Percentiles rank a stretch among this genome's conserved stretches.
These are phyloP conservation scores for Aschersonia sp. DNA, from an alignment of 2,329 filamentous ascomycete genomes.

Conservation along the genomic window DNA sequence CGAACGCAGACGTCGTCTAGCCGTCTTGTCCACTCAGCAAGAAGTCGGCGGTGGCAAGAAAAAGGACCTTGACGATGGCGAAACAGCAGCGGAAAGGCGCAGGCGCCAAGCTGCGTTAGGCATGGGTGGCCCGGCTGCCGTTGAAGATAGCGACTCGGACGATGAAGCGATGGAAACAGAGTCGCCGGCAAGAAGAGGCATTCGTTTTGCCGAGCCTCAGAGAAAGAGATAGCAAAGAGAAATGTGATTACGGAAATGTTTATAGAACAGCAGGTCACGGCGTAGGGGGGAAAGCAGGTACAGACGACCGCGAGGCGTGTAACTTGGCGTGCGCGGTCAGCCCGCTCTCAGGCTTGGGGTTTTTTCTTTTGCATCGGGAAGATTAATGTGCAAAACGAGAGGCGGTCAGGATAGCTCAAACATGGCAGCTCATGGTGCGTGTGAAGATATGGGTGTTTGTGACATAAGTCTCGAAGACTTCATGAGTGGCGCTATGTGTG, in stretches of 20 bases:
- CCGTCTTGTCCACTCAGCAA: slow-evolving; percentile 29
- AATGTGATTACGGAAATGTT: not conserved
- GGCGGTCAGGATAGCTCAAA: no score
- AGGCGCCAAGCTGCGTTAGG: slow-evolving; percentile 63
- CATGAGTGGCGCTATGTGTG: no score
- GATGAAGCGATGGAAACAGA: slow-evolving; percentile 43
- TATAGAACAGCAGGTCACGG: not conserved
- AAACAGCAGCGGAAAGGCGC: slow-evolving; percentile 62
- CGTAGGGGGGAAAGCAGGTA: not conserved
- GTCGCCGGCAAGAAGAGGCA: slow-evolving; percentile 37
- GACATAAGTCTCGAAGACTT: no score
- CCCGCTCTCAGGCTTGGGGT: no score
- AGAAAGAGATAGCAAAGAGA: slow-evolving; percentile 6
- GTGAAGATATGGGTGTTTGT: no score
- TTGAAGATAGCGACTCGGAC: slow-evolving; percentile 33
- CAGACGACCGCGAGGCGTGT: no score
- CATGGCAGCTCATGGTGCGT: no score
- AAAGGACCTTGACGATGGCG: slow-evolving; percentile 24
- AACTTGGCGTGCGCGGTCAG: no score
- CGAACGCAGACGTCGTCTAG: slow-evolving; percentile 52
- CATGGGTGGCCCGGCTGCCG: slow-evolving; percentile 28
- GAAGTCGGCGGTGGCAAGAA: slow-evolving; percentile 9
- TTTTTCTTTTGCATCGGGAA: no score
- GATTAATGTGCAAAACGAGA: no score
- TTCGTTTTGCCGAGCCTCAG: slow-evolving; percentile 42